Evolutionary conservation across 2,329 filamentous ascomycete species (phyloP), one percentile per base, ranked within the genome.

Genomic region (Sporothrix inflata): DNA sequence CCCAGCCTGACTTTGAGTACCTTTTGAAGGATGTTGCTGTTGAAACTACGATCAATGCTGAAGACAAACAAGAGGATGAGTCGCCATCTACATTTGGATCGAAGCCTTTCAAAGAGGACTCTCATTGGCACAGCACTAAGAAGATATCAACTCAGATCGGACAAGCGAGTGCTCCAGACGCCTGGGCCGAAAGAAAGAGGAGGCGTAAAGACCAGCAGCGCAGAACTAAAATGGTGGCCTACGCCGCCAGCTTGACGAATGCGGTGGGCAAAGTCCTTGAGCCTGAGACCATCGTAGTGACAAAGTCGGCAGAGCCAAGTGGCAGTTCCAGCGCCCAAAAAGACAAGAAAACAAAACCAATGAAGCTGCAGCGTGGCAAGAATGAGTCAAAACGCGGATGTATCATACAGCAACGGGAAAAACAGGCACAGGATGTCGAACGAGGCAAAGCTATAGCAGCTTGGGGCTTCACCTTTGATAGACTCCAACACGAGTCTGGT

Each of bases 231-330:
- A 91, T 91, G 80, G 85, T 85, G 38, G 83, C 85, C 1, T 94
- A 94, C 78, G 90, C 92, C 1, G 90, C 89, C 14, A 92, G 90
- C 79, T 82, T 94, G 63, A 92, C 90, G 0, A 90, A 89, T 72
- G 84, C 88, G 0, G 83, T 85, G 1, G 90, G 90, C 3, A 91
- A 89, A 74, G 82, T 82, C 2, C 83, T 93, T 5, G 84, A 91
- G 30, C 90, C 90, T 0, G 90, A 93, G 77, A 87, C 83, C 4
- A 87, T 93, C 66, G 85, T 90, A 1, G 84, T 87, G 24, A 30
- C 16, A 19, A 60, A 68, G 24, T 16, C 63, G 34, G 1, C 27
- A 4, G 40, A 57, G 34, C 34, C 49, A 27, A 21, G n/a, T 34
- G 14, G 27, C 12, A 34, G 27, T 16, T 57, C 24, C 24, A 70